Conservation (phyloP, 2,329 filamentous ascomycete genomes). For the Trichothecium roseum region DNA sequence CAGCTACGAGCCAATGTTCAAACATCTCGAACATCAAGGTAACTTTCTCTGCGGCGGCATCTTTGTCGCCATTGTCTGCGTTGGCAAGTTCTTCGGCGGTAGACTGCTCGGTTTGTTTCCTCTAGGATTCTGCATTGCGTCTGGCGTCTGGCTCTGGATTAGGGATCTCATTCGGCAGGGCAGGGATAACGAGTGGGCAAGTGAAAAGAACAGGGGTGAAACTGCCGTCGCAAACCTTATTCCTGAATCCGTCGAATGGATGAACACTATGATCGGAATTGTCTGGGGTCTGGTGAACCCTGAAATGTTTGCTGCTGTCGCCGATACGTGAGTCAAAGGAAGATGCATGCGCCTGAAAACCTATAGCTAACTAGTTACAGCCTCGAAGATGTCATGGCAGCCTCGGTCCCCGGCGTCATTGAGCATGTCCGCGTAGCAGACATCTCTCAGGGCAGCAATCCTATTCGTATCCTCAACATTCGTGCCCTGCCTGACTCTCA, state of each 20-base stretch:
- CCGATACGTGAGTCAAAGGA: conserved; percentile 53
- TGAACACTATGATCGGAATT: conserved; percentile 78
- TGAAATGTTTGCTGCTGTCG: conserved; percentile 84
- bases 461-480: conserved; percentile 77
- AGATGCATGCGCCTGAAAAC: fast-evolving
- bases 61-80: conserved; percentile 60
- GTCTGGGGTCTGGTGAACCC: conserved; percentile 91
- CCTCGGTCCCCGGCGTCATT: conserved; percentile 80
- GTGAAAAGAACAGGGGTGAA: conserved; percentile 74
- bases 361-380: conserved; percentile 12
- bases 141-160: conserved; percentile 79
- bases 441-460: conserved; percentile 88
- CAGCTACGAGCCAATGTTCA: conserved; percentile 83
- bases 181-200: conserved; percentile 76
- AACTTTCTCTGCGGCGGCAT: conserved; percentile 60
- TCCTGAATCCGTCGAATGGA: conserved; percentile 89
- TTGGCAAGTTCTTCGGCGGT: conserved; percentile 73
- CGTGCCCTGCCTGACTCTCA: conserved; percentile 71
- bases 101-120: conserved; percentile 67
- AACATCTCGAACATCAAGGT: conserved; percentile 63
- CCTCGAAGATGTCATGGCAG: conserved; percentile 80
- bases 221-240: conserved; percentile 81
- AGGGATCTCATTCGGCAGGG: conserved; percentile 79
- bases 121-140: conserved; percentile 58
- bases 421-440: conserved; percentile 93